A percentile compares a stretch with the other conserved stretches of the same genome.
Conservation (phyloP, 2,329 filamentous ascomycete genomes). For the Alternaria tenuissima region DNA sequence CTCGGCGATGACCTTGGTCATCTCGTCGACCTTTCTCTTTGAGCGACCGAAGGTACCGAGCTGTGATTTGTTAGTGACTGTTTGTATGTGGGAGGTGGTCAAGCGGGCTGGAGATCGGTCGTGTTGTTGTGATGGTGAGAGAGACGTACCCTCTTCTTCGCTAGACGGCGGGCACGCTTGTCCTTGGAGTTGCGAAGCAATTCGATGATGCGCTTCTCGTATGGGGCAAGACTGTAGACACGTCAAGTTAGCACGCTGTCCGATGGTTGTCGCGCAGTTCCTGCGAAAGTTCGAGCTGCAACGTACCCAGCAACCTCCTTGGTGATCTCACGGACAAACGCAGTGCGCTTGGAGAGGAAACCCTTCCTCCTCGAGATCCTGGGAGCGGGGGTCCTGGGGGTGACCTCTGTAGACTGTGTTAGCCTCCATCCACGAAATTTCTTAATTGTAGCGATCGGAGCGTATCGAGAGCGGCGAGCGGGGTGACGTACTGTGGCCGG, state of each 20-base stretch:
- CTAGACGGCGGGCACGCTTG: constrained; percentile 98
- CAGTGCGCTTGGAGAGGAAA: constrained; percentile 93
- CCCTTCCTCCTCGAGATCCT: constrained; percentile 80
- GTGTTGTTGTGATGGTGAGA: constrained; percentile 3
- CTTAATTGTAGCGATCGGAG: constrained; percentile 12
- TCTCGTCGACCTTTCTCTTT: constrained; percentile 99
- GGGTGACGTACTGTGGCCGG: constrained; percentile 68
- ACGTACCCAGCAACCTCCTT: constrained; percentile 96
- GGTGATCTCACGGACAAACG: constrained; percentile 96
- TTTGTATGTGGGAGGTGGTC: constrained; percentile 6
- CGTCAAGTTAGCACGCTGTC: constrained; percentile 16
- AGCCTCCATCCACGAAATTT: constrained; percentile 29
- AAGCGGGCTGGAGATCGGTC: constrained; percentile 7
- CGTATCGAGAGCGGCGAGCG: constrained; percentile 26
- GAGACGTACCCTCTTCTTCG: constrained; percentile 91
- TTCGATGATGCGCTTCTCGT: constrained; percentile 99
- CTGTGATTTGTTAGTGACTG: constrained; percentile 57
- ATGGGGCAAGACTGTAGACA: constrained; percentile 36
- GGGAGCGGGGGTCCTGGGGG: constrained; percentile 59
- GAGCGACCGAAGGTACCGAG: constrained; percentile 98
- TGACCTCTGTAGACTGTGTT: constrained; percentile 56
- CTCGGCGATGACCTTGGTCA: constrained; percentile 97
- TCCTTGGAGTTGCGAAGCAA: constrained; percentile 99
- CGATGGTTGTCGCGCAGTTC: background rate
- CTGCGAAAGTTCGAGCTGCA: constrained; percentile 13